Evolutionary conservation across 768 basidiomycete species (phyloP).

Genomic region (Arthromyces matolae): DNA sequence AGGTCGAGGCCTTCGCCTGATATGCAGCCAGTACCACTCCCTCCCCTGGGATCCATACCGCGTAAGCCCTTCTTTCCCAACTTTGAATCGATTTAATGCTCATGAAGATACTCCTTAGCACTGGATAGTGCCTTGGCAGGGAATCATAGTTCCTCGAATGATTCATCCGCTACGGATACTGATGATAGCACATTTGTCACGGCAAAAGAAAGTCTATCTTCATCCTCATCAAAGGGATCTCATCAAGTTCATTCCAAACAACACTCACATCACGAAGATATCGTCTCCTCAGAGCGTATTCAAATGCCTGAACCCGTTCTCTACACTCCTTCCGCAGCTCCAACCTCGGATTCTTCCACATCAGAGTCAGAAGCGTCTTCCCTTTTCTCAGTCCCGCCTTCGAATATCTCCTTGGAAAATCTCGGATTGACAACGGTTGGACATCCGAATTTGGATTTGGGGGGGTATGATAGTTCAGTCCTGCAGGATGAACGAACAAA

Average conservation of each 20-base stretch:
- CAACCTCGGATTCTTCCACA: conserved; percentile 14
- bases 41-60: conserved; percentile 16
- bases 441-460: conserved; percentile 6
- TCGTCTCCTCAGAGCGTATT: conserved; percentile 26
- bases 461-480: conserved; percentile 38
- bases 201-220: conserved; percentile 17
- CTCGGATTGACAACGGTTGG: background rate
- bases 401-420: conserved; percentile 20
- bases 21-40: conserved; percentile 33
- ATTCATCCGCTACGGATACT: conserved; percentile 8
- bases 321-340: conserved; percentile 31
- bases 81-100: background rate
- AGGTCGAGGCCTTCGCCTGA: conserved; percentile 33
- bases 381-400: conserved; percentile 25
- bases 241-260: conserved; percentile 11
- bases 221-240: background rate
- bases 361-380: conserved; percentile 33
- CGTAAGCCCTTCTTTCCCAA: conserved; percentile 17
- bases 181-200: conserved; percentile 20
- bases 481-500: conserved; percentile 34
- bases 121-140: conserved; percentile 1
- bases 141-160: conserved; percentile 8
- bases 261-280: conserved; percentile 30
- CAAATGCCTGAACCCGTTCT: conserved; percentile 37
- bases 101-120: background rate